phyloP scores from a whole-genome alignment of 768 basidiomycete genomes.

The Boletus subparvulus region DNA sequence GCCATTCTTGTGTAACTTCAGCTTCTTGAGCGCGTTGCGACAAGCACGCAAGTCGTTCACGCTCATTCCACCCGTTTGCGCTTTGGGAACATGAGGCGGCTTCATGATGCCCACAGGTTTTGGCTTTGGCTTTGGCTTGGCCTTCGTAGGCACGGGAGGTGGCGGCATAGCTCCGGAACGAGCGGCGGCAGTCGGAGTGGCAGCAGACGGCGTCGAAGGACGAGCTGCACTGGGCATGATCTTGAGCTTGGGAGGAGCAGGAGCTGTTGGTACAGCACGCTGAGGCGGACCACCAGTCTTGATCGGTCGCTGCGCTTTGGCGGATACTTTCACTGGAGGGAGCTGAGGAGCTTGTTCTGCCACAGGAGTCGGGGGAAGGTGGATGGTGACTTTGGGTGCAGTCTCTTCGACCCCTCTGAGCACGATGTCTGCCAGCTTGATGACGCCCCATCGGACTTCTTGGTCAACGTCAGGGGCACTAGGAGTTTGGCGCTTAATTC shows the following conservation, averaged over 20 bases:
- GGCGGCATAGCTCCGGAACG: constrained; percentile 25
- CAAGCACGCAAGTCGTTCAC: constrained; percentile 73
- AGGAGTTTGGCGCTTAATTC: neutral
- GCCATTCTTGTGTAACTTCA: constrained; percentile 72
- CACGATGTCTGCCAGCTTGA: constrained; percentile 89
- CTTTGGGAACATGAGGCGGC: constrained; percentile 58
- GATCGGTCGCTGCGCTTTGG: constrained; percentile 37
- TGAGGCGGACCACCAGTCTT: constrained; percentile 37
- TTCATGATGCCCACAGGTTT: constrained; percentile 29
- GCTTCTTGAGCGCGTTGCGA: constrained; percentile 75
- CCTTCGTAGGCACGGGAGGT: constrained; percentile 31
- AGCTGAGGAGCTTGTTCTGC: constrained; percentile 57
- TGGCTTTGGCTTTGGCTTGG: constrained; percentile 28
- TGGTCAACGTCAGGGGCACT: constrained; percentile 79
- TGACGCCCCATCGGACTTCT: constrained; percentile 86
- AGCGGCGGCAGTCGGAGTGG: constrained; percentile 5
- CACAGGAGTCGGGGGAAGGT: constrained; percentile 74
- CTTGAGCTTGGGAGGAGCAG: constrained; percentile 57
- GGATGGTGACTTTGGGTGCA: constrained; percentile 82
- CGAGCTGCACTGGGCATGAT: constrained; percentile 26
- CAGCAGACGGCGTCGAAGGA: constrained; percentile 17
- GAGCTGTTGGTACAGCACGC: constrained; percentile 28
- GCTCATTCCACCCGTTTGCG: constrained; percentile 75
- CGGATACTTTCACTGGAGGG: constrained; percentile 50
- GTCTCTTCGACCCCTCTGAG: constrained; percentile 82